Evolutionary conservation across 805 yeast genomes (phyloP), one percentile per base, ranked within the genome.

Genomic region (Kluyveromyces nonfermentans): DNA sequence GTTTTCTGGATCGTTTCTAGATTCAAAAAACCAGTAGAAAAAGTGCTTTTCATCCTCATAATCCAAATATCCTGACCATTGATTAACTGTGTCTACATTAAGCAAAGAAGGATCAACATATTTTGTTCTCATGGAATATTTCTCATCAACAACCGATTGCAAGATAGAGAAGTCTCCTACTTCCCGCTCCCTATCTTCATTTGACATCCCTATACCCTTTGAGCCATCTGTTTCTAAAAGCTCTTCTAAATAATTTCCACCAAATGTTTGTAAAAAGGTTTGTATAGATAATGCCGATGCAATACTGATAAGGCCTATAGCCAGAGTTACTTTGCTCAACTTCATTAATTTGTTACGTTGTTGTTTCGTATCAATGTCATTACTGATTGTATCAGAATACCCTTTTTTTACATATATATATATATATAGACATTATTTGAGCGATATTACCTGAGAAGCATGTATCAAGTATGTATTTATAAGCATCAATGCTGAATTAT

Each of bases 1-100:
- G 42, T 70, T 85, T 43, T 63, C 66, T 4, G 97, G 97, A 62
- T 86, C 87, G 56, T 81, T 81, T 68, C 96, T 78, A 42, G 94
- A 82, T 65, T 89, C 97, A 54, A 90, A 90, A 57, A 82, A 81
- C 95, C 95, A 88, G 70, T 80, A 90, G 64, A 89, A 90, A 62
- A 89, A 81, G 64, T 85, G 94, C 67, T 88, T 89, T 52, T 80
- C 84, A 41, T 78, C 81, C 42, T 68, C 71, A 44, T 82, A 75
- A 60, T 87, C 96, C 58, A 87, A 73, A 65, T 87, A 87, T 18
- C 96, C 96, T 10, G 88, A 72, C 60, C 74, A 77, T 66, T 87
- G 96, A 48, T 81, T 76, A 32, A 85, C 95, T 5, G 72, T 64
- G 64, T 88, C 96, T 42, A 89, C 70, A 4, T 89, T 93, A 50